phyloP scores from a whole-genome alignment of 148 eudicot genomes.

The Cornus florida region DNA sequence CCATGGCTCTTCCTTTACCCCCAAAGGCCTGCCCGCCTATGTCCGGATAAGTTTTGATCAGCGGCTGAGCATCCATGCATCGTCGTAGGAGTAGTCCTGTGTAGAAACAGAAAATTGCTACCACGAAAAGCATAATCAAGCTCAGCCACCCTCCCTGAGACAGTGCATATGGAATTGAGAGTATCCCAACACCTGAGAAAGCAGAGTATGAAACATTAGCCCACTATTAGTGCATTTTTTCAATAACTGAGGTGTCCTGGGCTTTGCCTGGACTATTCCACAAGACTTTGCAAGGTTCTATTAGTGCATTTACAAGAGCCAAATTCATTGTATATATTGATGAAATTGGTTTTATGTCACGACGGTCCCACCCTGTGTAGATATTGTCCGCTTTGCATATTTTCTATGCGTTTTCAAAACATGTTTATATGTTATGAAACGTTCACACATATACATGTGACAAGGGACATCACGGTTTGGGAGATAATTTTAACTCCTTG shows the following conservation, averaged over 20 bases:
- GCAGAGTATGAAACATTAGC: too few species aligned
- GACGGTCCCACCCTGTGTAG: too few species aligned
- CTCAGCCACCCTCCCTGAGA: conserved; percentile 50
- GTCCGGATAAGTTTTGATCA: conserved; percentile 39
- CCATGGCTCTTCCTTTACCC: conserved; percentile 27
- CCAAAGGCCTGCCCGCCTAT: conserved; percentile 47
- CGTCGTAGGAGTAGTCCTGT: conserved; percentile 37
- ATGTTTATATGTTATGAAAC: too few species aligned
- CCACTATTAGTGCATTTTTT: neutral
- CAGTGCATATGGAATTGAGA: conserved; percentile 50
- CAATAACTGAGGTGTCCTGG: too few species aligned
- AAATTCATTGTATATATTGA: neutral
- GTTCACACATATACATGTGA: too few species aligned
- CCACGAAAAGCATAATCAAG: conserved; percentile 21
- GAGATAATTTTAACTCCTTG: neutral
- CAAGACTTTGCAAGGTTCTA: too few species aligned
- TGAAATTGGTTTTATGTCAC: too few species aligned
- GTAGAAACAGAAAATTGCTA: conserved; percentile 39
- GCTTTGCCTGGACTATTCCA: too few species aligned
- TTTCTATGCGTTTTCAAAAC: too few species aligned
- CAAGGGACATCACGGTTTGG: neutral
- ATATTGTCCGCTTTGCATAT: too few species aligned
- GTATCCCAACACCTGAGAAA: conserved; percentile 41
- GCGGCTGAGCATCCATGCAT: conserved; percentile 37
- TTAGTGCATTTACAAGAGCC: neutral